Base-by-base conservation (phyloP, 768 basidiomycete species). In the Psilocybe tampanensis region DNA sequence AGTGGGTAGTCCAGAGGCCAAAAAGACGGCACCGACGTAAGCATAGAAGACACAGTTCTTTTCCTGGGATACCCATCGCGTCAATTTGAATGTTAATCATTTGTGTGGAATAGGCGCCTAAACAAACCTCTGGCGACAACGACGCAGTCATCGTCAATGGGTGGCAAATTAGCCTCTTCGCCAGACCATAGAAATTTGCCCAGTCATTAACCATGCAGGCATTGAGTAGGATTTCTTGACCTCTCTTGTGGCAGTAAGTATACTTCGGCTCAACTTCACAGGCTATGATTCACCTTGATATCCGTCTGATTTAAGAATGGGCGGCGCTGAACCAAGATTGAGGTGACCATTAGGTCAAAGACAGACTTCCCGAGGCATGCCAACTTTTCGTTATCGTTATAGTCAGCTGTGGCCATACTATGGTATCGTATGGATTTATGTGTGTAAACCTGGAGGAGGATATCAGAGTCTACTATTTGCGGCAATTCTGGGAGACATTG, bases 401-500 rank as follows among this genome's bases (percentile, higher is more conserved):
- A 80, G 23, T 74, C 72, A 32, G 75, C 75, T 59, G 65, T 73
- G 48, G 59, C 48, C 48, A 62, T 72, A 36, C 61, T 60, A 60
- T 62, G 70, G 65, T 67, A 77, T 48, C 83, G 77, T 48, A 91
- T 75, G 18, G 88, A 88, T 63, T 71, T 78, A 66, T 92, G 89
- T 12, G 87, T 89, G 63, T 82, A 90, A 51, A 90, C 85, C 62
- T 88, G 82, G 51, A 91, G 79, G 61, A 85, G 73, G 33, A 84
- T 72, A 49, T 86, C 82, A 55, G 56, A 45, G 83, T 73, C 66
- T 54, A n/a, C n/a, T n/a, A 70, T 58, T n/a, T 42, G 60, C 21
- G 71, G 88, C 58, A 83, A 67, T 21, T 73, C 73, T 48, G 79
- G 82, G 17, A 65, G 56, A 47, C 53, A 47, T 51, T 47, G 45